Evolutionary conservation across 1,284 basidiomycete species (phyloP).

Genomic region (Tilletia horrida): DNA sequence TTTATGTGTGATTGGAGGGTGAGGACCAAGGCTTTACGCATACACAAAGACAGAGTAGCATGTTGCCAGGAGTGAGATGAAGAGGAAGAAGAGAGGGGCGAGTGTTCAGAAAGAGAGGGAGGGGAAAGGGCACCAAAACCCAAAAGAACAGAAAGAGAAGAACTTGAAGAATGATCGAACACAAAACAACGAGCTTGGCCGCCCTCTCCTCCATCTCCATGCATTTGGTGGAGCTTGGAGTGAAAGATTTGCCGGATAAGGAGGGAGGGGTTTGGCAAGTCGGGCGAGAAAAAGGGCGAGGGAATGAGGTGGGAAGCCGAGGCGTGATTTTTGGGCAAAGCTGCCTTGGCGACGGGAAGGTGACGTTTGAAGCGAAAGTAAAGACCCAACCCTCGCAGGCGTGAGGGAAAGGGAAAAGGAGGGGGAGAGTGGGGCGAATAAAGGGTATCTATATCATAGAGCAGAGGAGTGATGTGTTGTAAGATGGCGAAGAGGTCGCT

Average conservation of each 20-base stretch:
- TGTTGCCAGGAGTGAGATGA: neutral
- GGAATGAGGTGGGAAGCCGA: neutral
- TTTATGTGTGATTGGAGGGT: too few relatives aligned
- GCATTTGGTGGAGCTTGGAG: too few relatives aligned
- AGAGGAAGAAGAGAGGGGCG: neutral
- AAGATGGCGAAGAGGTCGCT: neutral
- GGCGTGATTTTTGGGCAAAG: neutral
- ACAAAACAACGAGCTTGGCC: neutral
- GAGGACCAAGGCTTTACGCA: too few relatives aligned
- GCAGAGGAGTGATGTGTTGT: constrained; percentile 5
- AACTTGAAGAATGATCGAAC: too few relatives aligned
- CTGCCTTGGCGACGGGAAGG: neutral
- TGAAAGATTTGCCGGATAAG: too few relatives aligned
- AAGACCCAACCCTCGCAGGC: neutral
- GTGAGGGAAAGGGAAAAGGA: neutral
- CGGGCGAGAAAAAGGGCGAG: neutral
- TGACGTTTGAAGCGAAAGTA: neutral
- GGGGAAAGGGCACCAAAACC: too few relatives aligned
- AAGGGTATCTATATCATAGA: neutral
- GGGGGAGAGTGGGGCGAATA: neutral
- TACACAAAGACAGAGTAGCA: too few relatives aligned
- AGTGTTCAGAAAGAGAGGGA: too few relatives aligned
- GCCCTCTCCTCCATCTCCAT: neutral
- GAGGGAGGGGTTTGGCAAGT: neutral
- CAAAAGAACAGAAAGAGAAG: too few relatives aligned